Base-by-base conservation (phyloP, 2,329 filamentous ascomycete genomes). In the Cyclaneusma minus region DNA sequence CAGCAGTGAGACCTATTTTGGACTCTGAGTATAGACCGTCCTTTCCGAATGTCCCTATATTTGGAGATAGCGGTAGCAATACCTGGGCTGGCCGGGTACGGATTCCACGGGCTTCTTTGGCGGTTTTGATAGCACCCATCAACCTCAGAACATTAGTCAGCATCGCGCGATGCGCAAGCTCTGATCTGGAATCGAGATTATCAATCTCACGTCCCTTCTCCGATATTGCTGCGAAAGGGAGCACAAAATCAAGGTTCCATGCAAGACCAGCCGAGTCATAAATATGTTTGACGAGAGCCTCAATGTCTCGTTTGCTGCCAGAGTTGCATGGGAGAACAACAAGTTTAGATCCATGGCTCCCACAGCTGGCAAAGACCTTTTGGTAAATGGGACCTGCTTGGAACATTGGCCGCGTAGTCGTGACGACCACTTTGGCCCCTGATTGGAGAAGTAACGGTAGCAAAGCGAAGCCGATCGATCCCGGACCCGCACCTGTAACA, bases 1-100 rank as follows among this genome's bases (percentile, higher is more conserved):
- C 30, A 0, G 36, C 33, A 35, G 53, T 50, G 3, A 57, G 40
- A 0, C 38, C 55, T 2, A 57, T 37, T 37, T 60, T 60, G 3
- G 54, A 55, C 32, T 59, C 56, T 1, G 52, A 41, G 29, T 60
- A 59, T 8, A 60, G 32, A 0, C 56, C 56, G 28, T 60, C 55
- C 3, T 44, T 40, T 2, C 56, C 55, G 26, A 60, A 54, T 2
- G 39, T 43, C 17, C 56, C 55, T 24, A 55, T 51, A 29, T 60
- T 60, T 5, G 54, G 54, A 1, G 55, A 58, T 18, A 59, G 43
- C 0, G 55, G 55, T 4, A 59, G 32, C 6, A 58, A 31, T 3
- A 56, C 51, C 17, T 49, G 44, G 0, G 55, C 45, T 6, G 54
- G 56, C 9, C 48, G 39, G 2, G 43, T 47, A 11, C 33, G 27